Percentiles rank a stretch among this genome's conserved stretches.
phyloP scores from a whole-genome alignment of 495 filamentous ascomycete species.

The Xylaria longipes region DNA sequence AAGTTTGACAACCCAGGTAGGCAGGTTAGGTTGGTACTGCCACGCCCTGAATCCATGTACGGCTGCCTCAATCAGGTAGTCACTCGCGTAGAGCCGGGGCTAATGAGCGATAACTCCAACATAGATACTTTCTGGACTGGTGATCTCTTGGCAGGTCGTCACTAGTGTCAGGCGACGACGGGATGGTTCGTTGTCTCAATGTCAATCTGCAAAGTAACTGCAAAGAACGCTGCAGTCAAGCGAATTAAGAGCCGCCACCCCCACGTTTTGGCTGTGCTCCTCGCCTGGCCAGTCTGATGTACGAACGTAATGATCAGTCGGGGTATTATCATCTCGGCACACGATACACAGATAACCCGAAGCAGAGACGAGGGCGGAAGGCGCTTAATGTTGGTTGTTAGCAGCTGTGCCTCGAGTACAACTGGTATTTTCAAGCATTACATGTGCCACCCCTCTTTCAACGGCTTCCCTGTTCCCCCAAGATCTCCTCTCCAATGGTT shows the following conservation, averaged over 20 bases:
- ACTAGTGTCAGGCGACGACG: conserved; percentile 12
- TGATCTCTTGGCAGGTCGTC: not conserved
- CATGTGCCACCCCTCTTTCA: not conserved
- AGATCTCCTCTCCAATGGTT: not conserved
- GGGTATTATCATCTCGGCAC: not conserved
- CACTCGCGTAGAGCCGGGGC: not conserved
- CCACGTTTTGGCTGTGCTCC: conserved; percentile 4
- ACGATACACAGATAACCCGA: conserved; percentile 2
- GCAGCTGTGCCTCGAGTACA: not conserved
- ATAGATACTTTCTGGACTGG: not conserved
- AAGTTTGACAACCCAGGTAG: not conserved
- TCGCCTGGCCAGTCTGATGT: not conserved
- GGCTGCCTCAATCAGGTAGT: conserved; percentile 6
- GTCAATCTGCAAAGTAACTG: conserved; percentile 21
- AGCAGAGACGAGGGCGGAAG: not conserved
- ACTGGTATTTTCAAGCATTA: not conserved
- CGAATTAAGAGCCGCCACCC: conserved; percentile 17
- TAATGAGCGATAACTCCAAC: conserved; percentile 5
- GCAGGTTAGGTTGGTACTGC: conserved; percentile 2
- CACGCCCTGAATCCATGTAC: not conserved
- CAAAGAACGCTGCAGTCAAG: conserved; percentile 10
- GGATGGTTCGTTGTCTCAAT: conserved; percentile 16
- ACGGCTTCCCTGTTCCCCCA: not conserved
- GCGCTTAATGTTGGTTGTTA: conserved; percentile 1
- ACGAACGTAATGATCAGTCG: not conserved